Percentiles rank a stretch among this genome's conserved stretches.
Conservation (phyloP, 176 grass and related monocot species). For the Aegilops umbellulata region DNA sequence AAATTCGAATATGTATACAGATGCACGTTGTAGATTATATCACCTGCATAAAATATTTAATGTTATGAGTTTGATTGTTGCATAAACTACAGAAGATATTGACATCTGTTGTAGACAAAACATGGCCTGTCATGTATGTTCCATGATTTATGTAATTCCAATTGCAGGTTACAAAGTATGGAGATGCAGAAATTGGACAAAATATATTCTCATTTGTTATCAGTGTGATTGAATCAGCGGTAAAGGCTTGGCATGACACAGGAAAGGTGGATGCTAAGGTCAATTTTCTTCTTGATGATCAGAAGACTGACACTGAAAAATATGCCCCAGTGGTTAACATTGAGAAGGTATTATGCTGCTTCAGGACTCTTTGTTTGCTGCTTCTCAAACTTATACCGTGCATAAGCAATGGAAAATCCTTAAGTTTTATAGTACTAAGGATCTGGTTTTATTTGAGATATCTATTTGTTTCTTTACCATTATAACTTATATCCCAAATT, state of each 20-base stretch:
- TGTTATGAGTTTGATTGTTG: neutral
- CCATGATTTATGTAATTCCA: constrained; percentile 8
- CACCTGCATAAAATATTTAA: neutral
- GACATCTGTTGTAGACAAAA: neutral
- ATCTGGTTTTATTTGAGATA: neutral
- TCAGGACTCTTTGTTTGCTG: neutral
- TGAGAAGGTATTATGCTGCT: constrained; percentile 65
- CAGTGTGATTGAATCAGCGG: constrained; percentile 69
- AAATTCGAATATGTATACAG: neutral
- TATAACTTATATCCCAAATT: neutral
- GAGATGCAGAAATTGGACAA: constrained; percentile 37
- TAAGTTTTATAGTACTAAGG: neutral
- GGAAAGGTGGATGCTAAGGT: constrained; percentile 63
- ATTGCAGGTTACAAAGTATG: constrained; percentile 63
- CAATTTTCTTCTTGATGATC: constrained; percentile 87
- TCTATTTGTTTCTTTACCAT: constrained; percentile 1
- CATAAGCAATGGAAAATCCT: neutral
- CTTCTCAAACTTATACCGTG: neutral
- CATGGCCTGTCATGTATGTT: neutral
- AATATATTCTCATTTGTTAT: constrained; percentile 64
- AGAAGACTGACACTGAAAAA: constrained; percentile 70
- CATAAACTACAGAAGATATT: neutral
- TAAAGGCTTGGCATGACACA: constrained; percentile 87
- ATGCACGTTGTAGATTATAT: constrained; percentile 13
- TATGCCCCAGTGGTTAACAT: constrained; percentile 76